A percentile compares a stretch with the other conserved stretches of the same genome.
Evolutionary conservation across 345 rosid genomes (phyloP).

Genomic region (Nasturtium officinale): DNA sequence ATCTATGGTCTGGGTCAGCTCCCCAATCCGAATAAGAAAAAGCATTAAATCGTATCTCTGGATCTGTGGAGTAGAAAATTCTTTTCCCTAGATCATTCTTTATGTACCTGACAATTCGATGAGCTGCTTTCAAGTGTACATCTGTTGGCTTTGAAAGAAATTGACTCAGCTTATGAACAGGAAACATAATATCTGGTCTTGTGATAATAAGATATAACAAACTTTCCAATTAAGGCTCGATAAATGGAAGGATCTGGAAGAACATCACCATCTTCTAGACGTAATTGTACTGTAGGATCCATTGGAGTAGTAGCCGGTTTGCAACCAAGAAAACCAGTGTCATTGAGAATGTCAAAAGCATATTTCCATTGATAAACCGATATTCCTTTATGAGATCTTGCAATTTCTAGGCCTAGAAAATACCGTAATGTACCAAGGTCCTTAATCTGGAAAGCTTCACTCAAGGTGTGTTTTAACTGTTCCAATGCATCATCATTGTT

Average conservation of each 20-base stretch:
- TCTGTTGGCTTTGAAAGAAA: neutral
- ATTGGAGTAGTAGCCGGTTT: neutral
- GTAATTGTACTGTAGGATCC: neutral
- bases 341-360: neutral
- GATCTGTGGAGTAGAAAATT: neutral
- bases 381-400: neutral
- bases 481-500: neutral
- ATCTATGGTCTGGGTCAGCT: neutral
- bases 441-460: neutral
- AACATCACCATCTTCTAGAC: neutral
- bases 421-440: neutral
- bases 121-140: neutral
- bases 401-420: neutral
- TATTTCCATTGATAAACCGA: neutral
- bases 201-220: neutral
- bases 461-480: neutral
- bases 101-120: neutral
- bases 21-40: neutral
- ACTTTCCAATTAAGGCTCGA: neutral
- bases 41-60: accelerated
- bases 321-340: neutral
- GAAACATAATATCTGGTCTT: neutral
- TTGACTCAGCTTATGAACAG: neutral
- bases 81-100: neutral
- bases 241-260: neutral